phyloP scores from a whole-genome alignment of 768 basidiomycete genomes.

The Suillus placidus region DNA sequence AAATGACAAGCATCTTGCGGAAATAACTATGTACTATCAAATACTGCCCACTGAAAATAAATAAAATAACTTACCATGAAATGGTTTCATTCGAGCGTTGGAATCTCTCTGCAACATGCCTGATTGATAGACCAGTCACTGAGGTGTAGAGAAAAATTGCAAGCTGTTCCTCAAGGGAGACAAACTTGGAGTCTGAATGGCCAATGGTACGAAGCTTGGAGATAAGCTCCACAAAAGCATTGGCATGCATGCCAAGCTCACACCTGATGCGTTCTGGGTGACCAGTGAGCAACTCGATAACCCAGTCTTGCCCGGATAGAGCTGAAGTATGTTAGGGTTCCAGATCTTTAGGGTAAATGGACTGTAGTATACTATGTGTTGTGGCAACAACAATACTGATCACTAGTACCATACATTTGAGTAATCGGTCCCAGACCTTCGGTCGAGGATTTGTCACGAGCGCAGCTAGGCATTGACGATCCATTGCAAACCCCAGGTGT shows the following conservation, averaged over 20 bases:
- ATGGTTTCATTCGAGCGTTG: too few species aligned
- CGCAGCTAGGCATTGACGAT: neutral
- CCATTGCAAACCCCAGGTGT: neutral
- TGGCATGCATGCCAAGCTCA: conserved; percentile 20
- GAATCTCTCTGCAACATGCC: too few species aligned
- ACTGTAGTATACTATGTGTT: neutral
- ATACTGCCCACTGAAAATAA: conserved; percentile 27
- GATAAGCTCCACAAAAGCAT: conserved; percentile 1
- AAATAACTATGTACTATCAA: neutral
- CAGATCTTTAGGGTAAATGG: neutral
- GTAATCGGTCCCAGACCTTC: neutral
- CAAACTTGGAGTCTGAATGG: conserved; percentile 21
- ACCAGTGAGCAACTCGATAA: conserved; percentile 14
- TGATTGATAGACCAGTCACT: too few species aligned
- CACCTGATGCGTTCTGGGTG: conserved; percentile 15
- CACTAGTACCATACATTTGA: neutral
- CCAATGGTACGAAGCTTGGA: neutral
- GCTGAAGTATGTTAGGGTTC: conserved; percentile 27
- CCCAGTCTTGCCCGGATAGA: conserved; percentile 22
- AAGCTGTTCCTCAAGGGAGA: conserved; percentile 39
- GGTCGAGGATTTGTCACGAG: neutral
- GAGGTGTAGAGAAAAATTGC: conserved; percentile 38
- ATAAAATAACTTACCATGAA: conserved; percentile 36
- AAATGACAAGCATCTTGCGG: too few species aligned
- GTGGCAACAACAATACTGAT: neutral